phyloP scores from a whole-genome alignment of 352 stramenopile species.

The Phytophthora sp. region DNA sequence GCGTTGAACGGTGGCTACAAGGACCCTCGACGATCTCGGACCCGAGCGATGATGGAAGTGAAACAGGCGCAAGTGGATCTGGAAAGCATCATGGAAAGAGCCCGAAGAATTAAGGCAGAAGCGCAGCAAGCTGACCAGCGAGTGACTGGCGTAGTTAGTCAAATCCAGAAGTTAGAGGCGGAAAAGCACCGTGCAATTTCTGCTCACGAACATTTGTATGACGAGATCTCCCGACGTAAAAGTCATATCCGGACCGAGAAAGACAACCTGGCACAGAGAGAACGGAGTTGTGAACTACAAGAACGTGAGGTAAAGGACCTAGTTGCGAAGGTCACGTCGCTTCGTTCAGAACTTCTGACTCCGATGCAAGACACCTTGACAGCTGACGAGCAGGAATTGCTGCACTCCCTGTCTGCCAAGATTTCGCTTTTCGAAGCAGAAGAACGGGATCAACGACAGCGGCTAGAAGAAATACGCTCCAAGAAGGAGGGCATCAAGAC shows the following conservation, averaged over 20 bases:
- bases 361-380: constrained; percentile 81
- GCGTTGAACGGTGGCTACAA: constrained; percentile 97
- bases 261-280: constrained; percentile 57
- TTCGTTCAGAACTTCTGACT: constrained; percentile 67
- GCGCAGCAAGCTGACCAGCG: constrained; percentile 91
- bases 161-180: constrained; percentile 85
- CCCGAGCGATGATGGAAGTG: constrained; percentile 86
- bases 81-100: constrained; percentile 69
- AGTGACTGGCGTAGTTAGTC: constrained; percentile 82
- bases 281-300: constrained; percentile 59
- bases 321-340: constrained; percentile 52
- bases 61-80: constrained; percentile 78
- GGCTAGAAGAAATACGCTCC: constrained; percentile 89
- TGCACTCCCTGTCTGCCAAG: constrained; percentile 69
- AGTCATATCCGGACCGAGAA: constrained; percentile 76
- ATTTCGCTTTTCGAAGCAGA: constrained; percentile 87
- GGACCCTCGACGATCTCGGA: constrained; percentile 84
- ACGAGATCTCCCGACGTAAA: constrained; percentile 82
- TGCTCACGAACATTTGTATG: constrained; percentile 75
- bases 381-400: constrained; percentile 45
- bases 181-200: constrained; percentile 81
- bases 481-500: constrained; percentile 90
- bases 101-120: constrained; percentile 85
- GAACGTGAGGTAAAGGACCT: constrained; percentile 71
- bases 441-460: constrained; percentile 81